Evolutionary conservation across 495 filamentous ascomycete genomes (phyloP).

Genomic region (Penicillium cosmopolitanum): DNA sequence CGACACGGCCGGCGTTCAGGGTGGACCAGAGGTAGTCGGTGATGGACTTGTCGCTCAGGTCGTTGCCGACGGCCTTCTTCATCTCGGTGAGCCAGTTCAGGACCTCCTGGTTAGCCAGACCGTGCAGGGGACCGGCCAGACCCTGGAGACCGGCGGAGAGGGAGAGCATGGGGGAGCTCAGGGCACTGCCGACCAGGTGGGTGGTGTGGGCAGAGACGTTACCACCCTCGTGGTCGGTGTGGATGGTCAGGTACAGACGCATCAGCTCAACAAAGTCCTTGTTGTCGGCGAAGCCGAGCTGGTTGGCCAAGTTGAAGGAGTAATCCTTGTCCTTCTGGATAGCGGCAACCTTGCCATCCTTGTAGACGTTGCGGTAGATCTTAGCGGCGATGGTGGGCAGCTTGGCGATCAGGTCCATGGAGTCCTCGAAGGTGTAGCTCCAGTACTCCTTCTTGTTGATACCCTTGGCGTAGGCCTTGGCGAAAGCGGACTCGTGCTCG

Average conservation of each 20-base stretch:
- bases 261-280: conserved; percentile 97
- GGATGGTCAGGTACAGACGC: conserved; percentile 98
- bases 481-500: conserved; percentile 95
- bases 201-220: conserved; percentile 99
- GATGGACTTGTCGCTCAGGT: conserved; percentile 92
- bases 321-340: conserved; percentile 99
- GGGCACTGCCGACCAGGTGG: conserved; percentile 93
- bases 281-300: conserved; percentile 94
- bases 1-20: conserved; percentile 91
- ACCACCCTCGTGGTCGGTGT: conserved; percentile 98
- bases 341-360: conserved; percentile 95
- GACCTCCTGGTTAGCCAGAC: conserved; percentile 99
- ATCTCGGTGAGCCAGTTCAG: conserved; percentile 98
- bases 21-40: conserved; percentile 98
- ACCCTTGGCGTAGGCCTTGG: conserved; percentile 97
- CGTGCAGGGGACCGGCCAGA: conserved; percentile 96
- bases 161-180: conserved; percentile 96
- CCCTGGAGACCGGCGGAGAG: conserved; percentile 95
- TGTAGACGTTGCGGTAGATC: conserved; percentile 99
- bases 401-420: conserved; percentile 99
- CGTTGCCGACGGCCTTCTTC: conserved; percentile 93
- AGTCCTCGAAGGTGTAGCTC: conserved; percentile 98
- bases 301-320: conserved; percentile 97
- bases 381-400: conserved; percentile 95
- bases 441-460: conserved; percentile 99